Base-by-base conservation (phyloP, 164 flowering plant genomes). In the Paratinospora sagittata region DNA sequence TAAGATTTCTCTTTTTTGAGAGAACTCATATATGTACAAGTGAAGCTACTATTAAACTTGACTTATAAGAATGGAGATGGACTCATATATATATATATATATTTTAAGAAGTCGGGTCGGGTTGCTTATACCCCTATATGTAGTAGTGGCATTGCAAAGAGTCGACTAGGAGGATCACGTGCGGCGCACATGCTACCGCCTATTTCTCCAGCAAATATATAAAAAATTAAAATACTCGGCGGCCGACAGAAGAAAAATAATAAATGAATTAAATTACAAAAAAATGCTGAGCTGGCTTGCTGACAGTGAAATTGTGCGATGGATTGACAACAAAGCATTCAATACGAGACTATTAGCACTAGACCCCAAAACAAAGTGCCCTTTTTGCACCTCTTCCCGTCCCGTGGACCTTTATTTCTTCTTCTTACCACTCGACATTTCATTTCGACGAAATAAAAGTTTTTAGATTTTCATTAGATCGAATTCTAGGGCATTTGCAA, bases 281-380 rank as follows among this genome's bases (percentile, higher is more conserved):
- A 16, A 52, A 52, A 6, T 52, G 58, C 4, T 16, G 58, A 49
- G 58, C n/a, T 52, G 66, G n/a, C n/a, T n/a, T n/a, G 66, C 37
- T 30, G 66, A 63, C 66, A 14, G 17, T 1, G 66, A 27, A 63
- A 63, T 27, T 30, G 16, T 63, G 1, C 19, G 66, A 33, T 65
- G 41, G 41, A 19, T 64, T 58, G 63, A 33, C 34, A 45, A 64
- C 67, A 65, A 70, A 37, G 72, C 72, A 70, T 70, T 58, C 72
- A 63, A 63, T 63, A 39, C 19, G 36, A 62, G 30, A n/a, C n/a
- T n/a, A n/a, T n/a, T n/a, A n/a, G n/a, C n/a, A n/a, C n/a, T n/a
- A n/a, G n/a, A n/a, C n/a, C n/a, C 43, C 43, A 39, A 39, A 39
- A 39, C 43, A 39, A n/a, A n/a, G 10, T 39, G 43, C 43, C 10